phyloP scores from a whole-genome alignment of 805 yeast species.

The Yarrowia hollandica region DNA sequence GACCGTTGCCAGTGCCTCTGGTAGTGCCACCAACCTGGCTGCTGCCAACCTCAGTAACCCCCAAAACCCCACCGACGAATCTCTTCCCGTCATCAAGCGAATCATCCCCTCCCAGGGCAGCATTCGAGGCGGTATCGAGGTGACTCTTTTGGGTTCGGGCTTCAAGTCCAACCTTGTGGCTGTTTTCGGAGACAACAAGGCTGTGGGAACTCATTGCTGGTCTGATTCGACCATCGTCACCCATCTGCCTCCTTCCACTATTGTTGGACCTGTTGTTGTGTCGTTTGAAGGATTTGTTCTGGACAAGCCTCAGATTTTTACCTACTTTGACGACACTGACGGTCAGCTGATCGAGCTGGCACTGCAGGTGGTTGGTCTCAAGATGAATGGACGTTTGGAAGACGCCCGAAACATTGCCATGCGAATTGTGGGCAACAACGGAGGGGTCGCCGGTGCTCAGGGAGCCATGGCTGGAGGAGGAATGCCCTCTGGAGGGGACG shows the following conservation, averaged over 20 bases:
- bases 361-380: conserved; percentile 91
- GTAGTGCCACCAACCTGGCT: conserved; percentile 17
- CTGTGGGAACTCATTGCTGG: conserved; percentile 86
- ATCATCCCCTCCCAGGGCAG: conserved; percentile 97
- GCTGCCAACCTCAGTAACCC: neutral
- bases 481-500: neutral
- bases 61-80: neutral
- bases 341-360: conserved; percentile 93
- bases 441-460: conserved; percentile 22
- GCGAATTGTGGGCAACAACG: conserved; percentile 70
- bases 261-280: conserved; percentile 89
- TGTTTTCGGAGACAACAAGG: conserved; percentile 67
- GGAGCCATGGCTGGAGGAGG: conserved; percentile 1
- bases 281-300: conserved; percentile 61
- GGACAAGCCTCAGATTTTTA: conserved; percentile 60
- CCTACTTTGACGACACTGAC: conserved; percentile 94
- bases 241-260: conserved; percentile 85
- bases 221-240: conserved; percentile 91
- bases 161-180: conserved; percentile 84
- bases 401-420: conserved; percentile 93
- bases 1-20: conserved; percentile 3
- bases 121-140: conserved; percentile 92
- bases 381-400: conserved; percentile 93
- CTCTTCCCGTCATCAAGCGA: conserved; percentile 66
- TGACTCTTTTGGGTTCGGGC: conserved; percentile 83